Conservation (phyloP, 2,329 filamentous ascomycete genomes). For the Aspergillus spinulosporus region DNA sequence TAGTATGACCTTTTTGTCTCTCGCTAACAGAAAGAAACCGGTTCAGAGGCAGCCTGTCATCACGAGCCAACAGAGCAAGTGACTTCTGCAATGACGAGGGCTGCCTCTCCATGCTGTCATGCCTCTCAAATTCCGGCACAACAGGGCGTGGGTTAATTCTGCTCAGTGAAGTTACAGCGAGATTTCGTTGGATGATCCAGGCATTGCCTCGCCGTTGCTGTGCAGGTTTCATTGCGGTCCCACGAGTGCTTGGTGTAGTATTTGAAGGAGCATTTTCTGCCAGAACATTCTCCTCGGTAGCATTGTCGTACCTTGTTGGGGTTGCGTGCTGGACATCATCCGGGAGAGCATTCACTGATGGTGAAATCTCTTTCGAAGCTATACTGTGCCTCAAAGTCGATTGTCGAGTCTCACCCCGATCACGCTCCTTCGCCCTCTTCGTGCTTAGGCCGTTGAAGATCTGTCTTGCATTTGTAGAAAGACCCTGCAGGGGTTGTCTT, state of each 20-base stretch:
- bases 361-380: not conserved
- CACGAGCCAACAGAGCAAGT: slow-evolving; percentile 35
- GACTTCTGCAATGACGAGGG: slow-evolving; percentile 33
- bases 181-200: slow-evolving; percentile 38
- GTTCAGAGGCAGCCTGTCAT: slow-evolving; percentile 36
- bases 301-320: slow-evolving; percentile 7
- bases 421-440: slow-evolving; percentile 5
- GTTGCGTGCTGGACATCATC: not conserved
- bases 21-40: slow-evolving; percentile 35
- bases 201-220: slow-evolving; percentile 29
- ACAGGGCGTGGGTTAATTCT: slow-evolving; percentile 38
- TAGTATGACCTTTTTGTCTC: not conserved
- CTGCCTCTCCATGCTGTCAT: slow-evolving; percentile 18
- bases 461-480: slow-evolving; percentile 22
- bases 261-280: not conserved
- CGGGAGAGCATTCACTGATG: not conserved
- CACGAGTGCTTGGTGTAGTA: slow-evolving; percentile 4
- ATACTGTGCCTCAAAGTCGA: slow-evolving; percentile 2
- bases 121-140: slow-evolving; percentile 31
- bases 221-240: not conserved
- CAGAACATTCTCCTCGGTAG: slow-evolving; percentile 9
- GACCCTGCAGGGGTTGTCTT: slow-evolving; percentile 26
- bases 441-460: not conserved
- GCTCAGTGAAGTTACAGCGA: slow-evolving; percentile 39
- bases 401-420: not conserved